Conservation (phyloP, 169 alveolate genomes). For the Pseudocohnilembus persalinus region DNA sequence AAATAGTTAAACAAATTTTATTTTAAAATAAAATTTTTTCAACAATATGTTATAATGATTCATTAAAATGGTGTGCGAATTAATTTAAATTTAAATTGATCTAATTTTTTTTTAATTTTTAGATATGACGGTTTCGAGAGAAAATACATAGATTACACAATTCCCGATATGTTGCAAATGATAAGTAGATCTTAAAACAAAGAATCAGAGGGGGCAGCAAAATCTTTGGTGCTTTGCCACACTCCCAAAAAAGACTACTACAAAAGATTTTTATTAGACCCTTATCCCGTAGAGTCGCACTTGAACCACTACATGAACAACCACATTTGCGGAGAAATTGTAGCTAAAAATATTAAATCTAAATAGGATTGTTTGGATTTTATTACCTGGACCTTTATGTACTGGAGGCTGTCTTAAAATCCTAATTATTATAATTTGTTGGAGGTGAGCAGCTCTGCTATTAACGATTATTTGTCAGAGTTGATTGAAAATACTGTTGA, state of each 20-base stretch:
- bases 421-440: slow-evolving; percentile 98
- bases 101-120: too few relatives aligned
- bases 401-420: slow-evolving; percentile 96
- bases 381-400: slow-evolving; percentile 99
- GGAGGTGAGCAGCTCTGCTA: slow-evolving; percentile 92
- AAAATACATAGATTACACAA: slow-evolving; percentile 94
- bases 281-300: slow-evolving; percentile 97
- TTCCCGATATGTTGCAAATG: slow-evolving; percentile 95
- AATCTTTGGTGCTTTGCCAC: slow-evolving; percentile 94
- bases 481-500: slow-evolving; percentile 93
- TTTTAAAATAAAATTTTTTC: slow-evolving; percentile 45
- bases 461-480: slow-evolving; percentile 95
- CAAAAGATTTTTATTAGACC: slow-evolving; percentile 96
- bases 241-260: slow-evolving; percentile 94
- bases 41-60: background rate
- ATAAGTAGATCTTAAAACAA: slow-evolving; percentile 99
- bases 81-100: too few relatives aligned
- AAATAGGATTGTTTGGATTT: slow-evolving; percentile 98
- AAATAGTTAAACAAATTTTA: slow-evolving; percentile 96
- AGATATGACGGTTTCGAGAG: slow-evolving; percentile 68
- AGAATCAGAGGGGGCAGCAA: slow-evolving; percentile 94
- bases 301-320: slow-evolving; percentile 94
- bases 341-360: slow-evolving; percentile 93
- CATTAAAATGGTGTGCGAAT: too few relatives aligned
- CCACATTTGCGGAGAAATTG: slow-evolving; percentile 97